A percentile compares a stretch with the other conserved stretches of the same genome.
Conservation (phyloP, 495 filamentous ascomycete genomes). For the Patellaria atrata region DNA sequence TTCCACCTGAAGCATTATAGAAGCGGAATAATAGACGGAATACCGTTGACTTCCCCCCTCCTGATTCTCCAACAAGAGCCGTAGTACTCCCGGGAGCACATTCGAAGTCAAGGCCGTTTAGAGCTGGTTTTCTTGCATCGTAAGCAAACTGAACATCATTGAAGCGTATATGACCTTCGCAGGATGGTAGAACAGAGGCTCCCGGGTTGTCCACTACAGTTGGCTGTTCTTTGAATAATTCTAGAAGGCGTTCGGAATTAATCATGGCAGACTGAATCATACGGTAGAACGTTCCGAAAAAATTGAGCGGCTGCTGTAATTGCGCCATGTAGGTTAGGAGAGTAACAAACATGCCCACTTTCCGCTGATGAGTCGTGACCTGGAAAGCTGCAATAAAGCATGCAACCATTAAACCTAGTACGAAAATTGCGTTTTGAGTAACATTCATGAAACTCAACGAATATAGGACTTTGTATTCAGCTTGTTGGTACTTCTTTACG, state of each 20-base stretch:
- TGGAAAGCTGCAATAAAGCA: conserved; percentile 84
- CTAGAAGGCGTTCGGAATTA: conserved; percentile 85
- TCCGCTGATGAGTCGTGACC: conserved; percentile 54
- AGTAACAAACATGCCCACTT: conserved; percentile 65
- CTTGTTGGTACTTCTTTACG: conserved; percentile 65
- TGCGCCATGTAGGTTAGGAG: conserved; percentile 86
- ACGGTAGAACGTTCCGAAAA: conserved; percentile 95
- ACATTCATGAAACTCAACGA: conserved; percentile 91
- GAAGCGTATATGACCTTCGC: conserved; percentile 72
- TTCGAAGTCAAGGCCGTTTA: conserved; percentile 66
- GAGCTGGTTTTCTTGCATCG: conserved; percentile 71
- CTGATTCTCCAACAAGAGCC: conserved; percentile 88
- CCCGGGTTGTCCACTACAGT: conserved; percentile 62
- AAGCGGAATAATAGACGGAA: conserved; percentile 92
- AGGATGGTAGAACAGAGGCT: conserved; percentile 42
- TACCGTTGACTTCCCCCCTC: conserved; percentile 94
- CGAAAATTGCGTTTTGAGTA: conserved; percentile 85
- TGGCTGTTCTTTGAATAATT: conserved; percentile 87
- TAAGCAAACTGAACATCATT: conserved; percentile 83
- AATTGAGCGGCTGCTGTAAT: conserved; percentile 84
- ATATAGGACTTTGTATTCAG: conserved; percentile 76
- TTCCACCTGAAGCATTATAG: conserved; percentile 68
- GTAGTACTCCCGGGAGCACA: conserved; percentile 85
- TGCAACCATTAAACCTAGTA: conserved; percentile 67
- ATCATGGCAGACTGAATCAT: conserved; percentile 95